Evolutionary conservation across 768 basidiomycete species (phyloP).

Genomic region (Exsudoporus frostii): DNA sequence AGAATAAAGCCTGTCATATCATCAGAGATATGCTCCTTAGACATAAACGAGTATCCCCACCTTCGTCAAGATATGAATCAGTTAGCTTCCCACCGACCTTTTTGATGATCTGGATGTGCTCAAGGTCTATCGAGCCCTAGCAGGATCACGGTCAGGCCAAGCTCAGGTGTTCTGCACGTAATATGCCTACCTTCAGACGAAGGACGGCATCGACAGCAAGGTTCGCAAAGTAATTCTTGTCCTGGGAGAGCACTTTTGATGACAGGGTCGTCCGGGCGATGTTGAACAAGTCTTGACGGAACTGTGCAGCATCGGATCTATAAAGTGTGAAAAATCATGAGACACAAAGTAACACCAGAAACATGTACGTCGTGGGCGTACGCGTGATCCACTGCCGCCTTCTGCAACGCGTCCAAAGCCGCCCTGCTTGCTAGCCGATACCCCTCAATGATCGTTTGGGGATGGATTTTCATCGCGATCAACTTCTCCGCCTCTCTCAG

Average conservation of each 20-base stretch:
- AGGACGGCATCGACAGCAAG: conserved; percentile 97
- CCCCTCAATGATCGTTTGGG: conserved; percentile 97
- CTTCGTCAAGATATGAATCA: conserved; percentile 97
- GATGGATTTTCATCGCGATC: conserved; percentile 90
- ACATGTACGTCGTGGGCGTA: conserved; percentile 37
- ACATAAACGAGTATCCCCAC: conserved; percentile 34
- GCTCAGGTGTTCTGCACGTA: neutral
- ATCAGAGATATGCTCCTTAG: neutral
- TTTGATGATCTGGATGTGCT: conserved; percentile 99
- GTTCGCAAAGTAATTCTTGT: conserved; percentile 97
- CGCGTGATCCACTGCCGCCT: conserved; percentile 80
- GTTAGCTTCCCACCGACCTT: conserved; percentile 99
- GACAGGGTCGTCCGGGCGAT: conserved; percentile 95
- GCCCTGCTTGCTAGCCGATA: conserved; percentile 88
- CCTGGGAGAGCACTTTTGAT: conserved; percentile 93
- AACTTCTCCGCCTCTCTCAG: conserved; percentile 94
- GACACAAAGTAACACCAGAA: neutral
- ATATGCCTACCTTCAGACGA: conserved; percentile 66
- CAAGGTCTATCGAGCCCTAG: conserved; percentile 92
- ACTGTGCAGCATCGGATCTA: conserved; percentile 67
- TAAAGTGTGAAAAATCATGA: neutral
- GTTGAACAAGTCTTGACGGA: conserved; percentile 90
- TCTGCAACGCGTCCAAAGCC: conserved; percentile 82
- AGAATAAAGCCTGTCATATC: conserved; percentile 81
- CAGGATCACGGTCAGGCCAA: neutral